Base-by-base conservation (phyloP, 306 rosid species). In the Oemleria cerasiformis region DNA sequence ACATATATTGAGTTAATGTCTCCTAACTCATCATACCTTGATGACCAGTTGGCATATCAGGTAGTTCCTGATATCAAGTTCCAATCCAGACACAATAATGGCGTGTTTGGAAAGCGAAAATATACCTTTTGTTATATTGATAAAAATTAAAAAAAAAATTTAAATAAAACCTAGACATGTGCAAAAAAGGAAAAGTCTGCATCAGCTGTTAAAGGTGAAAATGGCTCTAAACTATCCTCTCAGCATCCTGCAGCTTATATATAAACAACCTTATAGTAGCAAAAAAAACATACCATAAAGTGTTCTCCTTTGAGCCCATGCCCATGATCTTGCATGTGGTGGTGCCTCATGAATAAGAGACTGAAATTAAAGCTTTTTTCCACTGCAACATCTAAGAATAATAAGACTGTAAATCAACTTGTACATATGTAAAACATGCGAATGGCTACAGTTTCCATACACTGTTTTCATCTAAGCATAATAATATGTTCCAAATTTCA, bases 161-260 rank as follows among this genome's bases (percentile, higher is more conserved):
- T 13, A 21, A 45, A 45, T 19, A 42, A 23, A 20, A 42, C 2
- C 42, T 5, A 45, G 41, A 48, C 42, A 48, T 34, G 41, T 48
- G 12, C n/a, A 17, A 7, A 30, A 17, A 25, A 45, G 40, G 36
- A 21, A 48, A 66, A 3, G 62, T 42, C 57, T 57, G 17, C 41
- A 65, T 63, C 43, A 23, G 48, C 40, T 42, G 20, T 40, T 56
- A 75, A 41, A 40, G 64, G n/a, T 58, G 39, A 68, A 74, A 38
- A 40, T 21, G n/a, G 19, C 63, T 23, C 53, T 45, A 67, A 21
- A 51, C 47, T 9, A 17, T 48, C 41, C 60, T 30, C 36, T 50
- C 60, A 36, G 48, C 13, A n/a, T 67, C 60, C 55, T n/a, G 36
- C 72, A 67, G 60, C 34, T 45, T 34, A 9, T 51, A 67, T 41